Evolutionary conservation across 83 land plant species (phyloP).

Genomic region (Diphasiastrum complanatum): DNA sequence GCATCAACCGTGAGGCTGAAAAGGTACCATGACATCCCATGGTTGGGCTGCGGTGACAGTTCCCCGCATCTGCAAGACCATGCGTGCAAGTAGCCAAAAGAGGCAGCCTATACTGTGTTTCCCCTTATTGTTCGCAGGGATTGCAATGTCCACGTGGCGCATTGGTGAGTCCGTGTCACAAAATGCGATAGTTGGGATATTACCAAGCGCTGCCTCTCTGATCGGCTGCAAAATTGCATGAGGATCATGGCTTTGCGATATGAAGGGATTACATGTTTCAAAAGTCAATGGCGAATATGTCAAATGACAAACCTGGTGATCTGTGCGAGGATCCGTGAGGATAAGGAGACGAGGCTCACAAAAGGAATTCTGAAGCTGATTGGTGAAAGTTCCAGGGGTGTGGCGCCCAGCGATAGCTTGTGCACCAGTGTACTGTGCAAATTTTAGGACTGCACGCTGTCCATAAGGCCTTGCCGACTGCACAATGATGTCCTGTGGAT

Average conservation of each 20-base stretch:
- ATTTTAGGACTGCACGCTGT: conserved; percentile 78
- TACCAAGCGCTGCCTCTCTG: conserved; percentile 63
- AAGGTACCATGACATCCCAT: conserved; percentile 69
- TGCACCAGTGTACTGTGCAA: conserved; percentile 81
- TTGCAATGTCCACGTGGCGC: conserved; percentile 77
- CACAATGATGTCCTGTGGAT: conserved; percentile 80
- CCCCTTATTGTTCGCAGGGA: conserved; percentile 84
- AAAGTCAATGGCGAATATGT: neutral
- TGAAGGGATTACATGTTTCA: neutral
- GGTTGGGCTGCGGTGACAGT: conserved; percentile 55
- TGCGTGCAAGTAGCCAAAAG: conserved; percentile 67
- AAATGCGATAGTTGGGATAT: conserved; percentile 76
- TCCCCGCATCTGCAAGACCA: conserved; percentile 77
- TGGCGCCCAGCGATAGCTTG: conserved; percentile 83
- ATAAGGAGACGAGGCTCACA: conserved; percentile 76
- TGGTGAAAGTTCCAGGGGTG: conserved; percentile 86
- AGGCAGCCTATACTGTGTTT: conserved; percentile 79
- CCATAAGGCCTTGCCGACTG: conserved; percentile 90
- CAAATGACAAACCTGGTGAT: conserved; percentile 53
- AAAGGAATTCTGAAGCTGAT: conserved; percentile 72
- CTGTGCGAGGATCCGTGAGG: conserved; percentile 79
- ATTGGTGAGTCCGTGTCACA: conserved; percentile 91
- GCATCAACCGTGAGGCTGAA: neutral
- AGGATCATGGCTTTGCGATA: too few relatives aligned
- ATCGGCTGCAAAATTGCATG: conserved; percentile 46